A percentile compares a stretch with the other conserved stretches of the same genome.
Conservation (phyloP, 2,329 filamentous ascomycete genomes). For the Chaetoscypha palmicola region DNA sequence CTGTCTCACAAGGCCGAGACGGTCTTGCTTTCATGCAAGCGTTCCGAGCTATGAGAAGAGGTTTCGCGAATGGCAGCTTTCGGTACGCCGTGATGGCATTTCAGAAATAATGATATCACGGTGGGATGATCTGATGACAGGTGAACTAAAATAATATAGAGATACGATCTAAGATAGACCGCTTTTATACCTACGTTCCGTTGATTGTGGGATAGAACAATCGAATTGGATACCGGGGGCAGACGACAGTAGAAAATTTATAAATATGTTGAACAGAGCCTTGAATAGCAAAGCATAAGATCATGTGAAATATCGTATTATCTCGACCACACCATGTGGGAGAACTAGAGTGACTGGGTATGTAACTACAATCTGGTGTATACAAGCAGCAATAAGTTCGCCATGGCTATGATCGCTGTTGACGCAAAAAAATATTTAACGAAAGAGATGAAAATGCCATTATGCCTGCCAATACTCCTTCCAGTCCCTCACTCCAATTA, state of each 20-base stretch:
- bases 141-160: background rate
- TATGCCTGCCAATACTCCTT: background rate
- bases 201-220: background rate
- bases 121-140: background rate
- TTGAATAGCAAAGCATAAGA: too few species aligned
- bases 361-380: background rate
- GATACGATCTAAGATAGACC: background rate
- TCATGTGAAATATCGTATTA: background rate
- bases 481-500: background rate
- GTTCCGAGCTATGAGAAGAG: slow-evolving; percentile 54
- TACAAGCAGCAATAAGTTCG: background rate
- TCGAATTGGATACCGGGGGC: background rate
- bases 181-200: background rate
- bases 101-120: slow-evolving; percentile 33
- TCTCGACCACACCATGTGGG: slow-evolving; percentile 3
- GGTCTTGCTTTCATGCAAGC: slow-evolving; percentile 54
- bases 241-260: background rate
- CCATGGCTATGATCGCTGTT: too few species aligned
- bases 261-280: too few species aligned
- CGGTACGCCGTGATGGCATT: slow-evolving; percentile 53
- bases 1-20: slow-evolving; percentile 52
- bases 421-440: too few species aligned
- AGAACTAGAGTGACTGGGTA: background rate
- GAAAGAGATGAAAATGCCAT: background rate
- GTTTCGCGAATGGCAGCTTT: slow-evolving; percentile 52